These are phyloP conservation scores for Catharanthus roseus DNA, from an alignment of 257 asterid species.

Conservation along the genomic window DNA sequence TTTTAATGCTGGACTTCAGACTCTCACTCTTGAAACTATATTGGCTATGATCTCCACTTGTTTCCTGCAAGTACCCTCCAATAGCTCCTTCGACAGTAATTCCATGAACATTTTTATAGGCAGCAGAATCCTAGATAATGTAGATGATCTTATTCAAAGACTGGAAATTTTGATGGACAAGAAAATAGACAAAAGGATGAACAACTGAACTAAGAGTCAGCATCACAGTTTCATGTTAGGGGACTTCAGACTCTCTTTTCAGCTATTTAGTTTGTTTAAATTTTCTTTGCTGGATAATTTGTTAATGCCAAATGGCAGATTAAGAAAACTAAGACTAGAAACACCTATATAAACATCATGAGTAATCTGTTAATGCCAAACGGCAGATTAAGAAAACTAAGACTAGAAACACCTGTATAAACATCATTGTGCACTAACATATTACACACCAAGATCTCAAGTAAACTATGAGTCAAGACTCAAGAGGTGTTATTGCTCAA, in stretches of 20 bases:
- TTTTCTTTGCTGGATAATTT: too few species aligned
- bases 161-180: constrained; percentile 3
- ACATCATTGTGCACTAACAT: neutral
- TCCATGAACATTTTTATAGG: constrained; percentile 15
- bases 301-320: too few species aligned
- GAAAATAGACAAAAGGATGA: neutral
- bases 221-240: neutral
- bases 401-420: neutral
- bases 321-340: neutral
- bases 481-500: neutral
- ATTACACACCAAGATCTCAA: neutral
- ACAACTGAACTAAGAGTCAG: neutral
- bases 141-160: constrained; percentile 20
- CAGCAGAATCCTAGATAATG: constrained; percentile 34
- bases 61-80: constrained; percentile 26
- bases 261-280: too few species aligned
- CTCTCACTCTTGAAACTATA: constrained; percentile 40
- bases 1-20: constrained; percentile 76
- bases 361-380: too few species aligned
- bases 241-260: too few species aligned
- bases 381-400: too few species aligned
- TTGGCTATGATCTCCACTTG: constrained; percentile 31
- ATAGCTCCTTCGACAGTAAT: constrained; percentile 20
- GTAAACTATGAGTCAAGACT: neutral
- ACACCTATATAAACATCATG: neutral